These are phyloP conservation scores for Pythium pectinolyticum DNA, from an alignment of 352 stramenopile species.

Conservation along the genomic window DNA sequence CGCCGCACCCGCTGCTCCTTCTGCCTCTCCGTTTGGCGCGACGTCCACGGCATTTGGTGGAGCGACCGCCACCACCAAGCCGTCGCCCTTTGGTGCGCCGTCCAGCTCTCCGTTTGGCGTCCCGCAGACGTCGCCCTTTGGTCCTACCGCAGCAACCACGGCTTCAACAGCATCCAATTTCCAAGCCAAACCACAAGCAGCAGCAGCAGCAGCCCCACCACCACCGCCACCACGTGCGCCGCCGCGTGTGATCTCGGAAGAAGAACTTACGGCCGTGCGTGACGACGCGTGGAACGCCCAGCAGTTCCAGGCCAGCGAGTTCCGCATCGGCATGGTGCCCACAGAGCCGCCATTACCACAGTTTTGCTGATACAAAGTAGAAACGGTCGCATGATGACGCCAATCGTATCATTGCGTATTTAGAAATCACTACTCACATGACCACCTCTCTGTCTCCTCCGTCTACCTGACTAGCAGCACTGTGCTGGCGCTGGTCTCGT, in stretches of 20 bases:
- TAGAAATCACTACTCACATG: no score
- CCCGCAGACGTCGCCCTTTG: neutral
- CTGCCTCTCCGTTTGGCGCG: slow-evolving; percentile 9
- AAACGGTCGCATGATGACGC: no score
- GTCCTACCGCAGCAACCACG: no score
- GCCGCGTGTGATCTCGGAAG: slow-evolving; percentile 18
- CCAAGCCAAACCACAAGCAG: neutral
- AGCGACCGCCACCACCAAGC: neutral
- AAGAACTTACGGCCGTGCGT: slow-evolving; percentile 31
- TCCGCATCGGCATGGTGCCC: slow-evolving; percentile 60
- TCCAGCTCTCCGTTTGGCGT: slow-evolving; percentile 1
- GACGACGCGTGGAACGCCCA: slow-evolving; percentile 64
- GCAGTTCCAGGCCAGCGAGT: slow-evolving; percentile 57
- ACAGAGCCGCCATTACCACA: slow-evolving; percentile 54
- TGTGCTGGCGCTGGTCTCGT: no score
- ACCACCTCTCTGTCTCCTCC: no score
- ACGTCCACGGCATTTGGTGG: no score
- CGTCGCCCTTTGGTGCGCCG: slow-evolving; percentile 1
- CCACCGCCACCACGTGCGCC: slow-evolving; percentile 9
- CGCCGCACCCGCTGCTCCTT: neutral
- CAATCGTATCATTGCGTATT: no score
- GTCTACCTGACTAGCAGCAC: no score
- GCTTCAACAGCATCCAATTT: neutral
- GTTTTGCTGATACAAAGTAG: slow-evolving; percentile 42
- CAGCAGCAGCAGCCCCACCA: slow-evolving; percentile 10